Percentiles rank a stretch among this genome's conserved stretches.
These are phyloP conservation scores for Ustanciosporium gigantosporum DNA, from an alignment of 1,284 basidiomycete species.

Conservation along the genomic window DNA sequence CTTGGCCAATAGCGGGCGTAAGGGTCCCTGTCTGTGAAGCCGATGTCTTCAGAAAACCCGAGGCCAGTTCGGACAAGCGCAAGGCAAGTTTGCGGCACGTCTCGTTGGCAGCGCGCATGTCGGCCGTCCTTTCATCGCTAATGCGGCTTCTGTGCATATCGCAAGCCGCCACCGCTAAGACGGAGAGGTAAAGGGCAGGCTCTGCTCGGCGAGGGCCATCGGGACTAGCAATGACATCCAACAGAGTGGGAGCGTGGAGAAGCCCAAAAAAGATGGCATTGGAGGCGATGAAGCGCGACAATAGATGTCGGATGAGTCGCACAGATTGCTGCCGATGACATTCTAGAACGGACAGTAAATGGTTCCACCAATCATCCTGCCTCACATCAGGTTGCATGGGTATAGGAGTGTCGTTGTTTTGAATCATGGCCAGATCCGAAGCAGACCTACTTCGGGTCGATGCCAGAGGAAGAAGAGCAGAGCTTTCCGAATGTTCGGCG, in stretches of 20 bases:
- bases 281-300: constrained; percentile 34
- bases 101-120: constrained; percentile 29
- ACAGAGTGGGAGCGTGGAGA: constrained; percentile 33
- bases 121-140: constrained; percentile 22
- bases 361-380: constrained; percentile 23
- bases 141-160: constrained; percentile 33
- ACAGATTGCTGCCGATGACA: constrained; percentile 4
- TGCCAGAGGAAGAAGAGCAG: not conserved
- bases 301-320: constrained; percentile 23
- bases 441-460: constrained; percentile 32
- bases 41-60: constrained; percentile 26
- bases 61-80: constrained; percentile 20
- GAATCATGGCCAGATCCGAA: constrained; percentile 41
- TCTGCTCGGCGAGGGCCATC: constrained; percentile 16
- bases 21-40: constrained; percentile 11
- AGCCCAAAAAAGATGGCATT: constrained; percentile 46
- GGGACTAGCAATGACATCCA: constrained; percentile 14
- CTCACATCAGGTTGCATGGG: constrained; percentile 20
- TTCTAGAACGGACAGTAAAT: constrained; percentile 16
- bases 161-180: constrained; percentile 37
- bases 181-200: constrained; percentile 34
- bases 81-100: constrained; percentile 15
- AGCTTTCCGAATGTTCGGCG: too few species aligned
- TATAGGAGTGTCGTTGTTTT: constrained; percentile 20
- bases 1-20: constrained; percentile 27